Evolutionary conservation across 257 asterid genomes (phyloP).

Genomic region (Solanum raphanifolium): DNA sequence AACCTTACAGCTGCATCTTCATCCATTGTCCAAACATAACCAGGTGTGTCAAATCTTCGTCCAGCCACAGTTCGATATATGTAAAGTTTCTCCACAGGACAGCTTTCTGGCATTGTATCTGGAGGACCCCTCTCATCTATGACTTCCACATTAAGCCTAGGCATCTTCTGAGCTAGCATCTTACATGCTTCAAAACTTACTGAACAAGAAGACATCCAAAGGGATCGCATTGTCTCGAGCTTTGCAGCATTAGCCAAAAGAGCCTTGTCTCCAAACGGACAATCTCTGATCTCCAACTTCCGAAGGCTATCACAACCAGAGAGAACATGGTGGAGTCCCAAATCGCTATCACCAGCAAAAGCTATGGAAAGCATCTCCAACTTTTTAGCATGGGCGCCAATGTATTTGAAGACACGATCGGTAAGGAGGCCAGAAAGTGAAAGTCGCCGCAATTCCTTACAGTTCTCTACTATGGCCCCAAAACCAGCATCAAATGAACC

Average conservation of each 20-base stretch:
- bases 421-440: conserved; percentile 84
- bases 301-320: conserved; percentile 88
- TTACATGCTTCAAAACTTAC: conserved; percentile 89
- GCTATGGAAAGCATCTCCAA: conserved; percentile 94
- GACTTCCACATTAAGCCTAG: conserved; percentile 80
- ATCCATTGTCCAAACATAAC: conserved; percentile 68
- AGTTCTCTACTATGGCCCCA: conserved; percentile 82
- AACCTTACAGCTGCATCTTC: conserved; percentile 30
- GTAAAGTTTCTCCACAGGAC: conserved; percentile 74
- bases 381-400: conserved; percentile 79
- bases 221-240: conserved; percentile 99
- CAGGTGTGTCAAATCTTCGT: conserved; percentile 80
- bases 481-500: conserved; percentile 84
- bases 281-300: conserved; percentile 89
- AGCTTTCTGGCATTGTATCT: conserved; percentile 53
- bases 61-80: conserved; percentile 78
- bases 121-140: conserved; percentile 89
- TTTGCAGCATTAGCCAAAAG: conserved; percentile 87
- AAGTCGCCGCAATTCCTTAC: conserved; percentile 75
- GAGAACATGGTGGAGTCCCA: conserved; percentile 75
- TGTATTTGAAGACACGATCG: conserved; percentile 63
- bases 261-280: conserved; percentile 97
- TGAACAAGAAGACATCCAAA: conserved; percentile 98
- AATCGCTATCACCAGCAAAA: conserved; percentile 91
- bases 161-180: conserved; percentile 75